Base-by-base conservation (phyloP, 257 asterid species). In the Coffea canephora region DNA sequence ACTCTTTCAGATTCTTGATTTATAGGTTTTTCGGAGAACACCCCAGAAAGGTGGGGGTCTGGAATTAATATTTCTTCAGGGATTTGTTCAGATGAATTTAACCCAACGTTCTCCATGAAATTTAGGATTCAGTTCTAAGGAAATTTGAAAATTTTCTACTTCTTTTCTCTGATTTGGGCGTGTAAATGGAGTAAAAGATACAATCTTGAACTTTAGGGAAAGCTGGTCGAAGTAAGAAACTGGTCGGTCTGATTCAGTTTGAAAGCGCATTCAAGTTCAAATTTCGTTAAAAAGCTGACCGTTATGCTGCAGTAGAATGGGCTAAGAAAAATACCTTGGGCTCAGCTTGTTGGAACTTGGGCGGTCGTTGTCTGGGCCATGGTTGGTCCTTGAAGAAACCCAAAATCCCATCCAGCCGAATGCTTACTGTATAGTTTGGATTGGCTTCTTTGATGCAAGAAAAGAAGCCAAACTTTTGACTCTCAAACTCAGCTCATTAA, bases 31-130 rank as follows among this genome's bases (percentile, higher is more conserved):
- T 75, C 93, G 77, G 77, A 80, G 21, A 85, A 77, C 74, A 65
- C 85, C 61, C 71, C 45, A 34, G 83, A 39, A 65, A 61, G 54
- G 64, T 54, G 59, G 34, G 89, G 84, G 70, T 87, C 92, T 69
- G 86, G 81, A 65, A 84, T 49, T 65, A 71, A 75, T 54, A 82
- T 62, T 84, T 77, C 93, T 36, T 77, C 93, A 36, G 77, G 86
- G 77, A 82, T 81, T 82, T 75, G 80, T 73, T 76, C 86, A 31
- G 75, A 73, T 36, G 88, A 16, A 75, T 83, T 77, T 31, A 71
- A 50, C 70, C 78, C 84, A 48, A 64, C 6, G 69, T 76, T 78
- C 69, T 92, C 96, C 98, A 94, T 90, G 59, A 65, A 39, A 74
- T 7, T 55, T 12, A n/a, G 25, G 46, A 54, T 21, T 25, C 69